Base-by-base conservation (phyloP, 352 stramenopile genomes). In the Phytophthora cajani region DNA sequence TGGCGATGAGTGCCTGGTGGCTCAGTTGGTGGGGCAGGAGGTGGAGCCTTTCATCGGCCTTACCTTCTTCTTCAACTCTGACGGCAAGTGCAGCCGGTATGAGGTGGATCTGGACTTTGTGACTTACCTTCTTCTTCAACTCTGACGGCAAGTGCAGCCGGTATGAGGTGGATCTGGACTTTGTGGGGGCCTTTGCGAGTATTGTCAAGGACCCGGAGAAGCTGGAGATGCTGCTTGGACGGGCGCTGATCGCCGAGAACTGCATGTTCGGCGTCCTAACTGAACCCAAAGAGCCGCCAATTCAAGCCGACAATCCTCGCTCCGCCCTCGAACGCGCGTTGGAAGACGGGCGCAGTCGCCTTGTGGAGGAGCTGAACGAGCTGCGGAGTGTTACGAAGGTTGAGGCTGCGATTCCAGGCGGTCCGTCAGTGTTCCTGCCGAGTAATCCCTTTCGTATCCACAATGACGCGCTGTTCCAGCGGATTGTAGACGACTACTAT, bases 81-180 rank as follows among this genome's bases (percentile, higher is more conserved):
- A 54, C 5, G 70, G 64, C 56, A 70, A 71, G 33, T 72, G 81
- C 8, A 25, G 8, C 25, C 66, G 55, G 27, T 80, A 84, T 27
- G 36, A 67, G 14, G 40, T 67, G 3, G 75, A 81, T 32, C 30
- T 84, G 19, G 71, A 87, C 59, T 82, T 77, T 58, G 69, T 82
- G 33, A n/a, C 38, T 82, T 10, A 67, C 58, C 16, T 87, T 83
- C 44, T 79, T 75, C 64, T 87, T 85, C 27, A 74, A 81, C 53
- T 52, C 53, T 3, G n/a, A 54, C 5, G 70, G 64, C 56, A 70
- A 71, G 33, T 72, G 81, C 8, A 25, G 8, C 25, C 66, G 55
- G 27, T 80, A 84, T 27, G 36, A 67, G 14, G 40, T 67, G 3
- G 75, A 81, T 32, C 30, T 84, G 19, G 71, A 87, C 59, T 82